phyloP scores from a whole-genome alignment of 805 yeast species.

The Allodekkera sacchari region DNA sequence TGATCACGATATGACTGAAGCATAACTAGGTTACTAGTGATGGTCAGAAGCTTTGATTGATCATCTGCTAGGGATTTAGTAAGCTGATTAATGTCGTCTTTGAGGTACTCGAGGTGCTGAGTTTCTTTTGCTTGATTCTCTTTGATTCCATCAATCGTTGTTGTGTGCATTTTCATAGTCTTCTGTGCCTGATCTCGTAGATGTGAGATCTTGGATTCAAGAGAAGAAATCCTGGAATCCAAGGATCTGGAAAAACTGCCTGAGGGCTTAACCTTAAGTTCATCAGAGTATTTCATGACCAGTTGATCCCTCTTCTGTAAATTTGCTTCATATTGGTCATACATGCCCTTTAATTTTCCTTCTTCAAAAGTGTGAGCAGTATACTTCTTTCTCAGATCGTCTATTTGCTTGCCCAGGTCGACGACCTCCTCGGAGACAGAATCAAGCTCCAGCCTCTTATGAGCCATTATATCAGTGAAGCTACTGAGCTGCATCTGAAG shows the following conservation, averaged over 20 bases:
- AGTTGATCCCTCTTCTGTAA: slow-evolving; percentile 8
- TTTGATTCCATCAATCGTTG: no score
- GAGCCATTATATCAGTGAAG: slow-evolving; percentile 26
- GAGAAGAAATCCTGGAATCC: no score
- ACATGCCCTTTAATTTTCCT: slow-evolving; percentile 42
- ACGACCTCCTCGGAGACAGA: slow-evolving; percentile 13
- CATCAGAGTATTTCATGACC: slow-evolving; percentile 4
- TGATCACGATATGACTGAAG: slow-evolving; percentile 37
- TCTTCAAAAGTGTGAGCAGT: slow-evolving; percentile 36
- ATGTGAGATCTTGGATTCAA: no score
- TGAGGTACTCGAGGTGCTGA: slow-evolving; percentile 33
- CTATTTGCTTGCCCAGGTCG: slow-evolving; percentile 5
- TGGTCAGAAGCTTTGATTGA: slow-evolving; percentile 28
- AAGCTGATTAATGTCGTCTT: slow-evolving; percentile 31
- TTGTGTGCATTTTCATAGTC: no score
- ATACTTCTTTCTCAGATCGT: slow-evolving; percentile 22
- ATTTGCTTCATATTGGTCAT: slow-evolving; percentile 17
- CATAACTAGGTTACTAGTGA: slow-evolving; percentile 36
- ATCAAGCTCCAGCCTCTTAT: slow-evolving; percentile 17
- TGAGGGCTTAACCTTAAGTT: slow-evolving; percentile 4
- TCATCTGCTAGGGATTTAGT: slow-evolving; percentile 29
- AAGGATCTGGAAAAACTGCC: slow-evolving; percentile 2
- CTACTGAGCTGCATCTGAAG: slow-evolving; percentile 32
- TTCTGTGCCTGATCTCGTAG: no score
- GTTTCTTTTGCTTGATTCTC: slow-evolving; percentile 32